Conservation (phyloP, 1,284 basidiomycete species). For the Trichosporon faecale region DNA sequence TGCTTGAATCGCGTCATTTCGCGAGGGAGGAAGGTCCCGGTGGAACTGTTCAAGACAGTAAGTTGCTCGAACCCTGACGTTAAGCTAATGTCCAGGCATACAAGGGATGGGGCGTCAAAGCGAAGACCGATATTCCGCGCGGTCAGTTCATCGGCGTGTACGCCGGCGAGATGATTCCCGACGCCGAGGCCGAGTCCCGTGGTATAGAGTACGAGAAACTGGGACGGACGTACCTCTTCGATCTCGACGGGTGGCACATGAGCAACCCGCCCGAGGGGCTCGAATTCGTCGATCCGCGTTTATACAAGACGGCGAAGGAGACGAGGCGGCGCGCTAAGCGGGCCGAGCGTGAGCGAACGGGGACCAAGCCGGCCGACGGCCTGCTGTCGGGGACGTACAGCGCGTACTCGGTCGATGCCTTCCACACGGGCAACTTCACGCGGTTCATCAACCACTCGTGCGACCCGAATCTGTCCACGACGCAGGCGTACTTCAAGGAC, state of each 20-base stretch:
- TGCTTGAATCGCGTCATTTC: slow-evolving; percentile 72
- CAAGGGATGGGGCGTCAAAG: slow-evolving; percentile 74
- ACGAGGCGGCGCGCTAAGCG: neutral
- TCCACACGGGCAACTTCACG: slow-evolving; percentile 36
- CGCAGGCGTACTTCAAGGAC: slow-evolving; percentile 60
- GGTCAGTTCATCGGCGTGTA: slow-evolving; percentile 80
- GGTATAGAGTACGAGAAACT: slow-evolving; percentile 68
- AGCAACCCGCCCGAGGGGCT: slow-evolving; percentile 48
- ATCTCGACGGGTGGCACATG: slow-evolving; percentile 72
- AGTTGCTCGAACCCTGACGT: slow-evolving; percentile 4
- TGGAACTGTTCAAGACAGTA: slow-evolving; percentile 61
- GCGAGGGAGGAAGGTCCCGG: neutral
- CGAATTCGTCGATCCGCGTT: slow-evolving; percentile 38
- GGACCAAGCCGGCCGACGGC: neutral
- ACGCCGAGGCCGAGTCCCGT: slow-evolving; percentile 64
- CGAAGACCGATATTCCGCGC: slow-evolving; percentile 61
- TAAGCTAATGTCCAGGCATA: slow-evolving; percentile 31
- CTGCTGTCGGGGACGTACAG: neutral
- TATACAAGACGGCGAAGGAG: slow-evolving; percentile 33
- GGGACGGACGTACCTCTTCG: slow-evolving; percentile 79
- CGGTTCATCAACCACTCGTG: slow-evolving; percentile 71
- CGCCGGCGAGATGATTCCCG: slow-evolving; percentile 73
- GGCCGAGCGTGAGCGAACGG: slow-evolving; percentile 27
- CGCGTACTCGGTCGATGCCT: slow-evolving; percentile 10
- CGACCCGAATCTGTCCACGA: slow-evolving; percentile 72